Evolutionary conservation across 768 basidiomycete genomes (phyloP).

Genomic region (Auricularia sp.): DNA sequence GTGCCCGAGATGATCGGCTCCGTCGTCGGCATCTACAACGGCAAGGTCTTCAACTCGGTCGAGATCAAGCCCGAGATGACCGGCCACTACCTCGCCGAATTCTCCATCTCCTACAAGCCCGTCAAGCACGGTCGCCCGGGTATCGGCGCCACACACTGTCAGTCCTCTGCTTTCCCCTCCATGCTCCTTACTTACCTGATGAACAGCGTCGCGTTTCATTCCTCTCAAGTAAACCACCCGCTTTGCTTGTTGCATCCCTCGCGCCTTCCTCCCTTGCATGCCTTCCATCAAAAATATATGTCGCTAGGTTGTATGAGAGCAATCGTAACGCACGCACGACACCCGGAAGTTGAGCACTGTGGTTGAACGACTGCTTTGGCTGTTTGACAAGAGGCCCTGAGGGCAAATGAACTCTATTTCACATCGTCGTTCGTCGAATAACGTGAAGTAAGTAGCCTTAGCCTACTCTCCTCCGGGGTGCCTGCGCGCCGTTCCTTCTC

Average conservation of each 20-base stretch:
- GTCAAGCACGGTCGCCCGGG: slow-evolving; percentile 99
- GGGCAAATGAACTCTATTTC: too few species aligned
- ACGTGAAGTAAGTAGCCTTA: too few species aligned
- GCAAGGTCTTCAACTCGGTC: slow-evolving; percentile 92
- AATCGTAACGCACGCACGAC: background rate
- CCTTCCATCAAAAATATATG: background rate
- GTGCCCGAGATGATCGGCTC: slow-evolving; percentile 99
- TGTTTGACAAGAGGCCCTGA: too few species aligned
- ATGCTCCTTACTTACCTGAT: background rate
- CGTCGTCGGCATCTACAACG: slow-evolving; percentile 97
- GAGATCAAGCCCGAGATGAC: slow-evolving; percentile 99
- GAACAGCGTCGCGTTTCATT: slow-evolving; percentile 44
- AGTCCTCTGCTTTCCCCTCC: slow-evolving; percentile 21
- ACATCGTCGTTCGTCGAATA: too few species aligned
- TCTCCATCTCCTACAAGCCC: slow-evolving; percentile 90
- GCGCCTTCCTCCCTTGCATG: background rate
- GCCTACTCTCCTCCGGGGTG: too few species aligned
- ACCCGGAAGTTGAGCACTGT: too few species aligned
- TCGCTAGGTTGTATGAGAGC: background rate
- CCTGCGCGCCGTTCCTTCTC: too few species aligned
- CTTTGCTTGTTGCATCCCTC: background rate
- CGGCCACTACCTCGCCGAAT: slow-evolving; percentile 96
- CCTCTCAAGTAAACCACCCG: slow-evolving; percentile 78
- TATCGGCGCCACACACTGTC: slow-evolving; percentile 90
- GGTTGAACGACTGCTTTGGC: too few species aligned